Evolutionary conservation across 2,329 filamentous ascomycete genomes (phyloP), one percentile per base, ranked within the genome.

Genomic region (Aspergillus spinulosporus): DNA sequence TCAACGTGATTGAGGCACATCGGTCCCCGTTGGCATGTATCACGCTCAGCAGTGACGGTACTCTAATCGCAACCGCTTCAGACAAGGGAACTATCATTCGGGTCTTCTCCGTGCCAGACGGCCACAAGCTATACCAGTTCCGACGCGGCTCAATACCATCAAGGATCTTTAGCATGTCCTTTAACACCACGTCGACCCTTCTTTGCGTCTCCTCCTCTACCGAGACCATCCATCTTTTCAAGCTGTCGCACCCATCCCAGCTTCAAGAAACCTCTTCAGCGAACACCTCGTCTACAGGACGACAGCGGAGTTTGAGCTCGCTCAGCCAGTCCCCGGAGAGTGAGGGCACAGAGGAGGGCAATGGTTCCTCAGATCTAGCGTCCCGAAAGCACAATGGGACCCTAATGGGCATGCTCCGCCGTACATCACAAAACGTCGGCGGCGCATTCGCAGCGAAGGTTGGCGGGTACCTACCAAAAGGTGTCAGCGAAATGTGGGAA

Each of bases 401-500:
- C 0, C 86, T 97, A 66, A 88, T 93, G 69, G 95, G 88, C 65
- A 89, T 99, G 76, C 83, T 99, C 32, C 86, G 94, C n/a, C 86
- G 93, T 28, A 97, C 94, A 3, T 97, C 93, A 3, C 92, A 97
- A 70, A 90, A 93, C 56, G 93, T 97, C 73, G 89, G 92, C 39
- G 92, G 89, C 60, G 89, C 88, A 26, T 88, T 99, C 57, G 93
- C 90, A 14, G 90, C 90, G 4, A 91, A 91, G 5, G 88, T 97
- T 32, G 92, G 92, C 3, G 92, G 90, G 0, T 99, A 99, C 71
- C 80, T 99, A 1, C 94, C 94, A 0, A 89, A 89, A 67, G 93
- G 92, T 1, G 92, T 99, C 3, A 93, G 93, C 1, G 93, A 97
- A 74, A 97, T 97, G 82, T 97, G 92, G 92, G 94, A 99, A 68